Evolutionary conservation across 1,284 basidiomycete species (phyloP).

Genomic region (Sanghuangporus sanghuang): DNA sequence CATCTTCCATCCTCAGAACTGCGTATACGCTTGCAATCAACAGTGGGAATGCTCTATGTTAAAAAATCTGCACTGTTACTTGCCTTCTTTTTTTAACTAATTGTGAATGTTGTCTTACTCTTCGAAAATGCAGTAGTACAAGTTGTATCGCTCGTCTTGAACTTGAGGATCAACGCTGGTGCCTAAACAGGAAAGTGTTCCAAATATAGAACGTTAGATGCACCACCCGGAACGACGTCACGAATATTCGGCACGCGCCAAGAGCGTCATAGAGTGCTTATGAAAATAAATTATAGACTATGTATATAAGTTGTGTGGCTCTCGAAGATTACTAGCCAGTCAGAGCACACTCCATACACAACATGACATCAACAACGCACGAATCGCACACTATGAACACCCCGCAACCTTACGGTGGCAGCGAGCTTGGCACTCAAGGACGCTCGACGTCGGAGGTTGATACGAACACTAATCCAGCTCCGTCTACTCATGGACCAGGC

Average conservation of each 20-base stretch:
- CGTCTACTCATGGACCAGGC: neutral
- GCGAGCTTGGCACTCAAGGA: neutral
- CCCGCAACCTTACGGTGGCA: neutral
- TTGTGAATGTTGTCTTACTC: too few relatives aligned
- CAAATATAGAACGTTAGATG: neutral
- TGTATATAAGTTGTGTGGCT: neutral
- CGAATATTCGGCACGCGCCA: neutral
- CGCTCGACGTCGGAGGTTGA: neutral
- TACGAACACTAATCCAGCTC: neutral
- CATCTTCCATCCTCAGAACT: slow-evolving; percentile 25
- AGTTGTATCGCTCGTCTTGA: too few relatives aligned
- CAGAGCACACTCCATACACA: neutral
- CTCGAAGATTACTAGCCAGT: neutral
- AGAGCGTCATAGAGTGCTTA: neutral
- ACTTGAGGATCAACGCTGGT: too few relatives aligned
- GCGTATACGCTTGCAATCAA: slow-evolving; percentile 39
- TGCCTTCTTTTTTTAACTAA: too few relatives aligned
- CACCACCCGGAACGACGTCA: neutral
- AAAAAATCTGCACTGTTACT: too few relatives aligned
- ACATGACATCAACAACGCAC: neutral
- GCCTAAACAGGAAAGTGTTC: neutral
- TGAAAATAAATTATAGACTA: neutral
- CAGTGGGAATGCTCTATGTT: slow-evolving; percentile 17
- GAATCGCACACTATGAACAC: neutral
- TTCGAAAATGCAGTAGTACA: too few relatives aligned